phyloP scores from a whole-genome alignment of 371 early-diverging fungal genomes.

The Neoconidiobolus thromboides region DNA sequence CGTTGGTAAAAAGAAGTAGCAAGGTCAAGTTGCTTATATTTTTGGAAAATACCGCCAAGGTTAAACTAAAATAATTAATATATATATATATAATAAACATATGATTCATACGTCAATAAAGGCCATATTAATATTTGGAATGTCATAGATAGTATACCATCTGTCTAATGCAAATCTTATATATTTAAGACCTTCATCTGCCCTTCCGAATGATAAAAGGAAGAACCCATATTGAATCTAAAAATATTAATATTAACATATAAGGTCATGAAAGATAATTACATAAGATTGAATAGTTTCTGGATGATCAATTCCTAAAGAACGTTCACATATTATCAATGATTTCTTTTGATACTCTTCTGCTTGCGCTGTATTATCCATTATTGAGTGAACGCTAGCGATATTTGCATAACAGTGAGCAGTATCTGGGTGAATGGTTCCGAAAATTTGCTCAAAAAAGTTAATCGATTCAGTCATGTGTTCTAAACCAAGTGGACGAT shows the following conservation, averaged over 20 bases:
- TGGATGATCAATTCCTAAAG: slow-evolving; percentile 66
- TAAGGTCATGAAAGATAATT: slow-evolving; percentile 10
- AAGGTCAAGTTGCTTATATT: slow-evolving; percentile 1
- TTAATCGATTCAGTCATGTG: slow-evolving; percentile 62
- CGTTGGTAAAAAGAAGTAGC: slow-evolving; percentile 44
- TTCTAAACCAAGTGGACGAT: slow-evolving; percentile 41
- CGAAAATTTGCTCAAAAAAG: slow-evolving; percentile 80
- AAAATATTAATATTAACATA: not conserved
- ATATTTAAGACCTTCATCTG: slow-evolving; percentile 52
- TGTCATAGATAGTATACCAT: slow-evolving; percentile 61
- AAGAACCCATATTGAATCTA: slow-evolving; percentile 69
- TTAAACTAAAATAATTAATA: not conserved
- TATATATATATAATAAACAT: not conserved
- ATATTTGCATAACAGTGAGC: slow-evolving; percentile 67
- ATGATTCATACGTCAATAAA: slow-evolving; percentile 46
- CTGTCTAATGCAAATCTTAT: slow-evolving; percentile 61
- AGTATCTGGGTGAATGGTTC: slow-evolving; percentile 75
- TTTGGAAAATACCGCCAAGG: slow-evolving; percentile 2
- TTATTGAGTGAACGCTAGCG: slow-evolving; percentile 67
- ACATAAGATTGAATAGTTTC: slow-evolving; percentile 81
- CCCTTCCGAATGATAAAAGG: slow-evolving; percentile 62
- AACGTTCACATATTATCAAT: slow-evolving; percentile 66
- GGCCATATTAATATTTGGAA: slow-evolving; percentile 65
- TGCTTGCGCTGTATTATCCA: slow-evolving; percentile 54
- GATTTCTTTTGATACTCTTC: slow-evolving; percentile 69